A percentile compares a stretch with the other conserved stretches of the same genome.
These are phyloP conservation scores for Chenopodium quinoa DNA, from an alignment of 148 eudicot species.

Conservation along the genomic window DNA sequence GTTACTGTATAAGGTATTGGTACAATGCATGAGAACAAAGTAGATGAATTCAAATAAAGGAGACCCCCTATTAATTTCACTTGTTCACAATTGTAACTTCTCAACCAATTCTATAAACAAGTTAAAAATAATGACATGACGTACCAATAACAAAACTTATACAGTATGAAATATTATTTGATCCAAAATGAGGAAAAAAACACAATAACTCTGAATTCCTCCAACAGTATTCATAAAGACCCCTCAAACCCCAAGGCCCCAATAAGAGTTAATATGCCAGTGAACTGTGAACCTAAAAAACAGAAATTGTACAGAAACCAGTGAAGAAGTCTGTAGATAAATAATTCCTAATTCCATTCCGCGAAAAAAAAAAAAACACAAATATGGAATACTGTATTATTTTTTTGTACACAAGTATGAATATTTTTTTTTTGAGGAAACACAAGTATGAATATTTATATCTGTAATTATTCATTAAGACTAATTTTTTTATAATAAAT, in stretches of 20 bases:
- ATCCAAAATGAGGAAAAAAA: neutral
- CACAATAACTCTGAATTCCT: neutral
- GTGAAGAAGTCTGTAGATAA: neutral
- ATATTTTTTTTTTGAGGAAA: no score
- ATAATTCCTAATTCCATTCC: no score
- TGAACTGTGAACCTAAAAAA: slow-evolving; percentile 4
- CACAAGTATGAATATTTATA: no score
- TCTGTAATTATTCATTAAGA: no score
- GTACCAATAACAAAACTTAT: neutral
- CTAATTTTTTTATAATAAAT: no score
- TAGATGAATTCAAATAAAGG: neutral
- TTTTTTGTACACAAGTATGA: no score
- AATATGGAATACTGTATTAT: no score
- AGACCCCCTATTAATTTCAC: neutral
- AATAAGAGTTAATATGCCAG: neutral
- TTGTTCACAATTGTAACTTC: neutral
- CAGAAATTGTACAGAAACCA: neutral
- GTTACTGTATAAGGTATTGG: neutral
- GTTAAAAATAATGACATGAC: neutral
- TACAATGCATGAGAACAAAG: neutral
- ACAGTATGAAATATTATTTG: neutral
- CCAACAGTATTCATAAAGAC: no score
- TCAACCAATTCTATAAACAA: neutral
- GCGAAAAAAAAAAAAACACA: no score
- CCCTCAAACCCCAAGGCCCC: no score